A percentile compares a stretch with the other conserved stretches of the same genome.
Conservation (phyloP, 371 early-diverging fungal genomes). For the Dichotomocladium elegans region DNA sequence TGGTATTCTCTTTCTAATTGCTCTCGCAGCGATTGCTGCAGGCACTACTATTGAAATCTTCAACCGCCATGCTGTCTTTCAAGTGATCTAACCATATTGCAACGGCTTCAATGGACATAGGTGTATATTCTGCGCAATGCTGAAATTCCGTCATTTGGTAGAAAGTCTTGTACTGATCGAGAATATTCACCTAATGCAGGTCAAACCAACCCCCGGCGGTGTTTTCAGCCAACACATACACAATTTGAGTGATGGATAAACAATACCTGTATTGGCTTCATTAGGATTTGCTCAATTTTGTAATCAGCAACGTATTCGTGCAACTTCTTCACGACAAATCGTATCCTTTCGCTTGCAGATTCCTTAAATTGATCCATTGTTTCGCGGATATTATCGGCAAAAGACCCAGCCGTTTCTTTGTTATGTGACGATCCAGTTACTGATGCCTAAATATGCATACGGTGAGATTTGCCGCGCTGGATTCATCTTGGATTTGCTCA, state of each 20-base stretch:
- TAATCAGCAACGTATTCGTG: conserved; percentile 70
- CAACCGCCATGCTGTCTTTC: conserved; percentile 2
- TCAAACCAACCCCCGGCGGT: too few relatives aligned
- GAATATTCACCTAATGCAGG: conserved; percentile 51
- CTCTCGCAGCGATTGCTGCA: too few relatives aligned
- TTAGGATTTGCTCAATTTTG: conserved; percentile 70
- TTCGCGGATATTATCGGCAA: conserved; percentile 4
- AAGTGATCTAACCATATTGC: conserved; percentile 15
- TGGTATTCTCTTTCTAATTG: too few relatives aligned
- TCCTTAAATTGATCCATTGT: conserved; percentile 52
- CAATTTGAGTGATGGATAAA: not conserved
- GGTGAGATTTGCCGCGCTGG: not conserved
- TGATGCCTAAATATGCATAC: not conserved
- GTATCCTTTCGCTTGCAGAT: conserved; percentile 48
- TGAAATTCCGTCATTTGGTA: conserved; percentile 14
- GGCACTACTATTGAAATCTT: not conserved
- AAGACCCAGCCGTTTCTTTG: conserved; percentile 13
- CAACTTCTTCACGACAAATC: conserved; percentile 52
- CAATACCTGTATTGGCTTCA: conserved; percentile 69
- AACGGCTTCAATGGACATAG: conserved; percentile 11
- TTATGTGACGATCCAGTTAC: not conserved
- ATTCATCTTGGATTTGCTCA: conserved; percentile 18
- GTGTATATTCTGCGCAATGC: not conserved
- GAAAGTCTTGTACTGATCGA: conserved; percentile 68
- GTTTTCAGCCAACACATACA: too few relatives aligned